phyloP scores from a whole-genome alignment of 2,329 filamentous ascomycete species.

The Alternaria burnsii region DNA sequence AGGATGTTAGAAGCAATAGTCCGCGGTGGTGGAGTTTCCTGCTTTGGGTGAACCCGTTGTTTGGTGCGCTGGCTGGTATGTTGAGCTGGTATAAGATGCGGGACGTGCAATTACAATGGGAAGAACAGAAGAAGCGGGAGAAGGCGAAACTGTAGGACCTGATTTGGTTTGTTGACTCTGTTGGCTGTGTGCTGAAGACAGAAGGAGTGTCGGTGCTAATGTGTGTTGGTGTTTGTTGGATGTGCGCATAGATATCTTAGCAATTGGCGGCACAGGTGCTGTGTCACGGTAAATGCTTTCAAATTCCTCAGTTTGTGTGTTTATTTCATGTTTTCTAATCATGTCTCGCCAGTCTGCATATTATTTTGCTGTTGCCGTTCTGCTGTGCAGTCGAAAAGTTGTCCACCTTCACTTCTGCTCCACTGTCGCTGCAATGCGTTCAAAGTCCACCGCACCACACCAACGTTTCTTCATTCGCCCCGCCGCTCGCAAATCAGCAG shows the following conservation, averaged over 20 bases:
- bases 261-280: slow-evolving; percentile 16
- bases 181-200: slow-evolving; percentile 1
- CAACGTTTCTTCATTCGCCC: slow-evolving; percentile 11
- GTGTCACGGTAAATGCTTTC: slow-evolving; percentile 17
- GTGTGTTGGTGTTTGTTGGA: slow-evolving; percentile 16
- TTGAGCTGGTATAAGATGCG: slow-evolving; percentile 79
- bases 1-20: slow-evolving; percentile 67
- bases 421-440: slow-evolving; percentile 4
- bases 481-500: slow-evolving; percentile 5
- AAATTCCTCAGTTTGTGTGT: neutral
- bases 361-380: neutral
- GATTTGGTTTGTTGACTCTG: neutral
- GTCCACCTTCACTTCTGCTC: slow-evolving; percentile 12
- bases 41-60: slow-evolving; percentile 72
- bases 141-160: slow-evolving; percentile 65
- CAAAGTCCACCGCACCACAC: neutral
- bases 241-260: slow-evolving; percentile 22
- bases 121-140: slow-evolving; percentile 62
- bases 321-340: neutral
- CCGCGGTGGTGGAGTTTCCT: slow-evolving; percentile 87
- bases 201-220: slow-evolving; percentile 6
- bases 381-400: neutral
- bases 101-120: slow-evolving; percentile 75
- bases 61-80: slow-evolving; percentile 72
- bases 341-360: neutral